Evolutionary conservation across 176 grass and related monocot genomes (phyloP), one percentile per base, ranked within the genome.

Genomic region (Phoenix roebelenii): DNA sequence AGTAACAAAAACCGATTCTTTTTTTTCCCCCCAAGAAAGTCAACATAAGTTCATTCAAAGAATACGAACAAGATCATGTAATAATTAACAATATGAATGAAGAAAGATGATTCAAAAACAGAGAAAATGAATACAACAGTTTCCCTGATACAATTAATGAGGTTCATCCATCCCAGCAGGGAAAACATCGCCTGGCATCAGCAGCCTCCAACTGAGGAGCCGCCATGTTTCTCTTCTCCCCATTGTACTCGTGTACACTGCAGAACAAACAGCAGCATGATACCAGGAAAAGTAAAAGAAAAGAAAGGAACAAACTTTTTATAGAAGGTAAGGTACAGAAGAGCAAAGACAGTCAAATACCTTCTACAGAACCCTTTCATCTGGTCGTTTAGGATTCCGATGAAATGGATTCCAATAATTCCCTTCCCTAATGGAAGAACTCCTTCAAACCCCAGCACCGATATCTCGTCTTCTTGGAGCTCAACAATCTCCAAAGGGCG

Each of bases 121-220:
- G 5, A 7, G 29, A 32, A 32, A 32, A 32, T 32, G 29, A 32
- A 32, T 32, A 6, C 29, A 32, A 0, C 26, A 28, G 26, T 28
- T 7, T 7, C 24, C 29, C 29, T 5, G 4, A 32, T 32, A 32
- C 5, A 32, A 32, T 32, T 24, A 80, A 66, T 51, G 26, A 83
- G 83, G 90, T 55, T 95, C 90, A 52, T 89, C 90, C 90, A 52
- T 89, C 90, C 90, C 86, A 95, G 68, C 86, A 84, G 49, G 90
- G 90, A 71, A 95, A 95, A 71, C 83, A 86, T 1, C 83, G 79
- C 3, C 90, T 72, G 7, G 85, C 85, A 86, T 95, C 85, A 3
- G 80, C 90, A 14, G 90, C 10, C 57, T 95, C 76, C 57, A 89
- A 95, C 56, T 95, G 90, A 6, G 90, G 89, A 5, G 87, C 86